These are phyloP conservation scores for Polygonum aviculare DNA, from an alignment of 148 eudicot species.

Conservation along the genomic window DNA sequence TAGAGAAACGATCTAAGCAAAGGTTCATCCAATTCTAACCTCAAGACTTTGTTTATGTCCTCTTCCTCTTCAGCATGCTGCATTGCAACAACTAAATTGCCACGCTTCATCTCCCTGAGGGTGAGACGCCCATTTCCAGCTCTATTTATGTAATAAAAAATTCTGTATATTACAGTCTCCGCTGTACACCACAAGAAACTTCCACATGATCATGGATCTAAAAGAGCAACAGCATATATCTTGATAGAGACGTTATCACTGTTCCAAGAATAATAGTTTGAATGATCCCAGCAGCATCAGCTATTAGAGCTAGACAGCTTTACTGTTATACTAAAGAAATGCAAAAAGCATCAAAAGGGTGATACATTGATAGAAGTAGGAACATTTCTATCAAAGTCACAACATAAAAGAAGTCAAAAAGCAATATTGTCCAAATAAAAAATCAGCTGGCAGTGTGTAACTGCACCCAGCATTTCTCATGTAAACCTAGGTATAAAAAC, in stretches of 20 bases:
- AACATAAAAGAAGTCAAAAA: neutral
- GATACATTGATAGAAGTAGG: neutral
- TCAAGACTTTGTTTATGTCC: conserved; percentile 90
- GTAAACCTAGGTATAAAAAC: neutral
- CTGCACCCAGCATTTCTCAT: neutral
- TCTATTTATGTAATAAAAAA: conserved; percentile 93
- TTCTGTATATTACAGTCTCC: conserved; percentile 97
- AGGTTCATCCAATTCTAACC: conserved; percentile 33
- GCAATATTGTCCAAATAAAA: neutral
- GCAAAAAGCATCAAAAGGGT: neutral
- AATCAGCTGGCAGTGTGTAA: neutral
- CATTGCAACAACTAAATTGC: conserved; percentile 84
- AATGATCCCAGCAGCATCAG: neutral
- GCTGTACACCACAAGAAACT: conserved; percentile 42
- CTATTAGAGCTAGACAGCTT: neutral
- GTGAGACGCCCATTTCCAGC: conserved; percentile 83
- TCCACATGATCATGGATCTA: conserved; percentile 1
- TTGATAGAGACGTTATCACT: neutral
- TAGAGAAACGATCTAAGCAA: neutral
- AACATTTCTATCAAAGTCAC: neutral
- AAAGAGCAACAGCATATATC: conserved; percentile 3
- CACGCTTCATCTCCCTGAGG: conserved; percentile 88
- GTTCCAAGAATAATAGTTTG: neutral
- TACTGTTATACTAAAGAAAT: neutral
- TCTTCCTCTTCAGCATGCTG: conserved; percentile 99